Conservation (phyloP, 768 basidiomycete genomes). For the Macrolepiota dolichaula region DNA sequence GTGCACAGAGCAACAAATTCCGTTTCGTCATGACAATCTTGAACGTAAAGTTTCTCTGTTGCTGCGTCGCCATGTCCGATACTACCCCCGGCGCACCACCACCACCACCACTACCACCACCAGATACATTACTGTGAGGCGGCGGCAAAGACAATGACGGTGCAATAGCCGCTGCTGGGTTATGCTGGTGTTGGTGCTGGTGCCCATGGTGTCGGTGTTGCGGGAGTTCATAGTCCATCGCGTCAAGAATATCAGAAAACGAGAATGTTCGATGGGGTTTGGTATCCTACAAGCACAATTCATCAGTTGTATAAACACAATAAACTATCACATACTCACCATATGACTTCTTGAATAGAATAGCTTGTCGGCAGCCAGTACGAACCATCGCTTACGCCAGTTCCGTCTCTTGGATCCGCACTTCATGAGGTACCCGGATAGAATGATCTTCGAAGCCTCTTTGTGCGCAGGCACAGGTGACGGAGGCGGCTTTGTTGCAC, state of each 20-base stretch:
- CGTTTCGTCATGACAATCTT: slow-evolving; percentile 96
- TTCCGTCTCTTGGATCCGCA: slow-evolving; percentile 89
- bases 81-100: slow-evolving; percentile 23
- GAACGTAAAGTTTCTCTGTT: slow-evolving; percentile 63
- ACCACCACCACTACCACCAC: not conserved
- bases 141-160: slow-evolving; percentile 32
- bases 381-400: slow-evolving; percentile 98
- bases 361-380: slow-evolving; percentile 83
- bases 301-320: not conserved
- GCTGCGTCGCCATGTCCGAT: slow-evolving; percentile 25
- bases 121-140: not conserved
- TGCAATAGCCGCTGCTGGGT: slow-evolving; percentile 29
- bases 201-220: slow-evolving; percentile 48
- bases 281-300: slow-evolving; percentile 59
- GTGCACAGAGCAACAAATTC: slow-evolving; percentile 85
- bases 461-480: slow-evolving; percentile 22
- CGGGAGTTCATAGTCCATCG: slow-evolving; percentile 80
- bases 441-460: slow-evolving; percentile 75
- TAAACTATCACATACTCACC: slow-evolving; percentile 48
- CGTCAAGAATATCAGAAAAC: slow-evolving; percentile 83
- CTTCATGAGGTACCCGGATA: slow-evolving; percentile 94
- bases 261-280: slow-evolving; percentile 86
- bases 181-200: slow-evolving; percentile 26
- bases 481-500: slow-evolving; percentile 20
- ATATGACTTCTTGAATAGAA: slow-evolving; percentile 93